phyloP scores from a whole-genome alignment of 345 rosid species.

The Bruguiera parviflora region DNA sequence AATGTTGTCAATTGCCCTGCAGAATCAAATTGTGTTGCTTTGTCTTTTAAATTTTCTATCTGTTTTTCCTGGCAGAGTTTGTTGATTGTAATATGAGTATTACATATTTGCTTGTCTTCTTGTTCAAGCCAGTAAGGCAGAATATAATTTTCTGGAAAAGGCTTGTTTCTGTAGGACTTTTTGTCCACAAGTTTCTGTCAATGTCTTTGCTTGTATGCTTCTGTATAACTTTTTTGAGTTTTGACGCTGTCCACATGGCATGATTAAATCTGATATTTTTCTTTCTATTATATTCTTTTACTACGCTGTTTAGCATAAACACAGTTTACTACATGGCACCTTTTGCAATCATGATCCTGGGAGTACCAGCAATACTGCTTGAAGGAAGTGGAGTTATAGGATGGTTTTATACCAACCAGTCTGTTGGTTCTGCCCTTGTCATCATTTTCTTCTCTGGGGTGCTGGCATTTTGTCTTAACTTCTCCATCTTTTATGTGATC shows the following conservation, averaged over 20 bases:
- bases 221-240: neutral
- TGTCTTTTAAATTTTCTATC: too few relatives aligned
- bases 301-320: conserved; percentile 58
- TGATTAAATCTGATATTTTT: conserved; percentile 15
- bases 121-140: too few relatives aligned
- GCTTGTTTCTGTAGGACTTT: too few relatives aligned
- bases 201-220: too few relatives aligned
- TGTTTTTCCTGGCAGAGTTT: too few relatives aligned
- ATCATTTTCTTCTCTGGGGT: conserved; percentile 88
- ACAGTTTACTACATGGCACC: conserved; percentile 99
- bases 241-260: neutral
- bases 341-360: conserved; percentile 91
- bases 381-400: conserved; percentile 84
- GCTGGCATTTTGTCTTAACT: conserved; percentile 93
- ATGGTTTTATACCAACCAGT: conserved; percentile 66
- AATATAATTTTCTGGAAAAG: too few relatives aligned
- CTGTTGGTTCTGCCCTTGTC: conserved; percentile 54
- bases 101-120: too few relatives aligned
- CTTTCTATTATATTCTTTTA: neutral
- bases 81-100: too few relatives aligned
- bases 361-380: conserved; percentile 72
- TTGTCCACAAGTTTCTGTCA: too few relatives aligned
- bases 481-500: conserved; percentile 95
- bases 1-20: too few relatives aligned
- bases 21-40: too few relatives aligned